Percentiles rank a stretch among this genome's conserved stretches.
These are phyloP conservation scores for Pilatotrama ljubarskyi DNA, from an alignment of 768 basidiomycete genomes.

Conservation along the genomic window DNA sequence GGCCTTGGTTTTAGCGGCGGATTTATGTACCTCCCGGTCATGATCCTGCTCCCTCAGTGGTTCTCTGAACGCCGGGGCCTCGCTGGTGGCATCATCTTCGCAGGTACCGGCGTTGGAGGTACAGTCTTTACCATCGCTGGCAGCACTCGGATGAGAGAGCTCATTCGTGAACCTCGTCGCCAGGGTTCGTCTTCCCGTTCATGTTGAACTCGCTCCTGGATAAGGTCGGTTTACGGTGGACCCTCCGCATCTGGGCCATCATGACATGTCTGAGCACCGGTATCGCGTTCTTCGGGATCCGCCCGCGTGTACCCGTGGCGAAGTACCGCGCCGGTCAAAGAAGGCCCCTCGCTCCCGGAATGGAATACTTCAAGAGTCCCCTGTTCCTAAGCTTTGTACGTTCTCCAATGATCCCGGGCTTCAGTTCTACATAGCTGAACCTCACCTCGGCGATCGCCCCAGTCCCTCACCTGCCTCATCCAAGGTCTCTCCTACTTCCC, in stretches of 20 bases:
- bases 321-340: conserved; percentile 17
- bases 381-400: conserved; percentile 26
- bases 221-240: conserved; percentile 23
- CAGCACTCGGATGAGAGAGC: too few relatives aligned
- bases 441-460: neutral
- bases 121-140: neutral
- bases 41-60: conserved; percentile 26
- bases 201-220: conserved; percentile 23
- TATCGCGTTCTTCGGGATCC: conserved; percentile 19
- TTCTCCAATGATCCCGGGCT: neutral
- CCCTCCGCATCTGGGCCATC: conserved; percentile 24
- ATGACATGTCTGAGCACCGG: conserved; percentile 19
- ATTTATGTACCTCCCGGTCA: conserved; percentile 16
- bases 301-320: conserved; percentile 25
- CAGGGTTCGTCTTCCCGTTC: conserved; percentile 27
- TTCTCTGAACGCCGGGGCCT: conserved; percentile 26
- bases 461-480: conserved; percentile 24
- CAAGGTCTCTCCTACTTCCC: conserved; percentile 29
- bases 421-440: neutral
- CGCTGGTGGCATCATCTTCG: conserved; percentile 27
- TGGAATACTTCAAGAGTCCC: conserved; percentile 23
- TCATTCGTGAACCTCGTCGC: too few relatives aligned
- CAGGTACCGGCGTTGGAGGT: conserved; percentile 27
- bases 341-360: conserved; percentile 19
- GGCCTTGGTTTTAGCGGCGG: conserved; percentile 24